Conservation (phyloP, 495 filamentous ascomycete genomes). For the Bacidia gigantensis region DNA sequence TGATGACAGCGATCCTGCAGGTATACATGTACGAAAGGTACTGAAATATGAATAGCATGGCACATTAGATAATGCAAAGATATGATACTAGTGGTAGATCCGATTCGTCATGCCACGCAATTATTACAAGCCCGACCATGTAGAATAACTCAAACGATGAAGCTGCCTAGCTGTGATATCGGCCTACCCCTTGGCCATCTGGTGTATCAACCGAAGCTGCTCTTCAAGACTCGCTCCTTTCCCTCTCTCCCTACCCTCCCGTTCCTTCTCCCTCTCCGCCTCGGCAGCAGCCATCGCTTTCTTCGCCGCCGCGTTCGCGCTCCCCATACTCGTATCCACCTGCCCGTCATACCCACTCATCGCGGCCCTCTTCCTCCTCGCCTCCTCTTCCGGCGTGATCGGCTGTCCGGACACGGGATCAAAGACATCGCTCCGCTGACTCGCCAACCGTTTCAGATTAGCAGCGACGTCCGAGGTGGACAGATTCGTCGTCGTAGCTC, state of each 20-base stretch:
- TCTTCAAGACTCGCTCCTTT: conserved; percentile 24
- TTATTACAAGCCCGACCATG: too few relatives aligned
- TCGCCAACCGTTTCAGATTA: conserved; percentile 94
- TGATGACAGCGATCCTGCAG: neutral
- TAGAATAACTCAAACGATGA: too few relatives aligned
- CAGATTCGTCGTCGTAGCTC: conserved; percentile 76
- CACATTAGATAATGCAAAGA: too few relatives aligned
- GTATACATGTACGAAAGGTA: neutral
- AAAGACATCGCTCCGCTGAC: conserved; percentile 82
- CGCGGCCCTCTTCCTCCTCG: conserved; percentile 59
- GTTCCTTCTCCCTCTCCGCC: conserved; percentile 3
- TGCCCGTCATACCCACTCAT: conserved; percentile 45
- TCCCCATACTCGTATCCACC: conserved; percentile 15
- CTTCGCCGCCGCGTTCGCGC: conserved; percentile 10
- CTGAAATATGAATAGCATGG: neutral
- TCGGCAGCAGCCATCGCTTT: conserved; percentile 8
- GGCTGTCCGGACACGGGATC: conserved; percentile 56
- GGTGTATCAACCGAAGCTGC: conserved; percentile 36
- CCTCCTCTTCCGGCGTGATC: conserved; percentile 49
- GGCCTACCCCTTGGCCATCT: conserved; percentile 23
- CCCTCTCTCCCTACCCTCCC: conserved; percentile 16
- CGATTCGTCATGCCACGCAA: too few relatives aligned
- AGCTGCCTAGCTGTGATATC: neutral
- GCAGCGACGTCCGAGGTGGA: conserved; percentile 77
- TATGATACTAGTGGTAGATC: too few relatives aligned